phyloP scores from a whole-genome alignment of 2,329 filamentous ascomycete genomes.

The Talaromyces sp. region DNA sequence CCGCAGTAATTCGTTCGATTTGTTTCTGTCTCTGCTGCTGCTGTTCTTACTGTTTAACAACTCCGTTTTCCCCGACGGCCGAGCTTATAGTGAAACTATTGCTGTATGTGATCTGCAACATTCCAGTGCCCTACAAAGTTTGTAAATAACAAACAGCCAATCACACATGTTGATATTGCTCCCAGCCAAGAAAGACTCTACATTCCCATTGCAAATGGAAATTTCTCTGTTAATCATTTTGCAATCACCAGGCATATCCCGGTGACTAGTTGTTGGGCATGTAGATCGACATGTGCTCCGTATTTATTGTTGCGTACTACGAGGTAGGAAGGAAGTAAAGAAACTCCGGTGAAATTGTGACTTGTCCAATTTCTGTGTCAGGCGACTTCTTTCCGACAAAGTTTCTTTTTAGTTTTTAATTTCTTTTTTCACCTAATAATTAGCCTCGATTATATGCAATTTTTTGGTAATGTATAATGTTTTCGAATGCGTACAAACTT shows the following conservation, averaged over 20 bases:
- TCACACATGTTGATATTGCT: background rate
- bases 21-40: background rate
- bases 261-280: background rate
- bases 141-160: background rate
- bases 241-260: background rate
- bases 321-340: background rate
- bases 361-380: background rate
- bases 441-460: background rate
- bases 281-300: background rate
- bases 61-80: background rate
- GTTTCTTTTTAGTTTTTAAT: background rate
- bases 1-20: background rate
- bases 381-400: background rate
- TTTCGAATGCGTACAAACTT: background rate
- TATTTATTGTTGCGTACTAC: background rate
- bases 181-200: background rate
- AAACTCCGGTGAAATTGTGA: background rate
- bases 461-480: background rate
- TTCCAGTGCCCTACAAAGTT: background rate
- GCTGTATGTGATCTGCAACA: background rate
- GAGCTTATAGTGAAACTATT: background rate
- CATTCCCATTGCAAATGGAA: background rate
- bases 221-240: background rate
- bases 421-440: background rate
- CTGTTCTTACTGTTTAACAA: background rate